Evolutionary conservation across 2,329 filamentous ascomycete species (phyloP), one percentile per base, ranked within the genome.

Genomic region (Colletotrichum liaoningense): DNA sequence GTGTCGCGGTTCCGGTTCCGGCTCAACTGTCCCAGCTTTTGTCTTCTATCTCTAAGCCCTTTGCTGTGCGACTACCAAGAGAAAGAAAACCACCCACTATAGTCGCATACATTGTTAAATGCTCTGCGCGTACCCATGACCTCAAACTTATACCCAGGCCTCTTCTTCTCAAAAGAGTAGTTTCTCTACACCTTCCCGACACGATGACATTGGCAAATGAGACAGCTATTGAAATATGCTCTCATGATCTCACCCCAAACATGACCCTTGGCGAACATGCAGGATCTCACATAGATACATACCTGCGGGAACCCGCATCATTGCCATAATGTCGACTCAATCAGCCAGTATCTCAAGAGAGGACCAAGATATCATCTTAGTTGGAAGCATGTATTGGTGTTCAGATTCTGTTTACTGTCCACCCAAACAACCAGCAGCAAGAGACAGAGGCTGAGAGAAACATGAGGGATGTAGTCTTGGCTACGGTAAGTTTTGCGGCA

Each of bases 381-480:
- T 46, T 46, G 42, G 16, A n/a, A 5, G 14, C 42, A 19, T 46
- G 38, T 4, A 8, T 19, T 8, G 16, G 42, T 46, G 6, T 46
- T 38, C 16, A 19, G 6, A 2, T 46, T 19, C 16, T 16, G 1
- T 12, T 38, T 5, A 30, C 8, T 9, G 30, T 30, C 30, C 30
- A 30, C 8, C 30, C 30, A 9, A 2, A 30, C 8, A 30, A 30
- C 30, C 2, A 30, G 30, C 30, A 30, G 11, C 26, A 28, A 35
- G 35, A 6, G 14, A 22, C 35, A n/a, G 59, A 30, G 59, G 59
- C 22, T 30, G 28, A 55, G 46, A 22, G 22, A 33, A 28, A 38
- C 28, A 9, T 59, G 49, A 52, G 65, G 46, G 56, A 71, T 46
- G 38, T 19, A 54, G 58, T 33, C 70, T 64, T 64, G 70, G 66